These are phyloP conservation scores for Dactylellina haptotyla DNA, from an alignment of 2,329 filamentous ascomycete genomes.

Conservation along the genomic window DNA sequence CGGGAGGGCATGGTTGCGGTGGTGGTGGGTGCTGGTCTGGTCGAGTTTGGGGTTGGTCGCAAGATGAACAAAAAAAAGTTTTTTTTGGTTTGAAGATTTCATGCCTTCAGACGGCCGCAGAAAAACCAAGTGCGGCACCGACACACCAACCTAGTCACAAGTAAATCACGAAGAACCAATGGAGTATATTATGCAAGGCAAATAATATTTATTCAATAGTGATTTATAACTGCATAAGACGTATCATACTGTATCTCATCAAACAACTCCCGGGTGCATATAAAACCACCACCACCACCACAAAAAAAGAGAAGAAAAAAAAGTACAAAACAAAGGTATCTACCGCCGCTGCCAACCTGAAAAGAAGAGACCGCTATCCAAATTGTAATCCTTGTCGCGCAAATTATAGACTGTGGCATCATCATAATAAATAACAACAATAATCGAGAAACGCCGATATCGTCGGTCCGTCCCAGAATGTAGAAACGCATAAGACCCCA, in stretches of 20 bases:
- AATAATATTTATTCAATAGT: background rate
- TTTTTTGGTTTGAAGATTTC: background rate
- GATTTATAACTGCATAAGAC: background rate
- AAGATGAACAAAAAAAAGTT: constrained; percentile 10
- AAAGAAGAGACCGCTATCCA: constrained; percentile 12
- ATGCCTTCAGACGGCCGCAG: constrained; percentile 13
- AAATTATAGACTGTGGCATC: constrained; percentile 29
- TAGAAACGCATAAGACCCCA: constrained; percentile 37
- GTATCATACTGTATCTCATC: too few species aligned
- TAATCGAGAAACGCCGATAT: constrained; percentile 54
- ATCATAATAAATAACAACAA: constrained; percentile 20
- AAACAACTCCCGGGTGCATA: too few species aligned
- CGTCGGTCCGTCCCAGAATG: constrained; percentile 42
- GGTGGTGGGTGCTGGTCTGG: background rate
- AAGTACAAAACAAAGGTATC: too few species aligned
- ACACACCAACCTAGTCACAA: background rate
- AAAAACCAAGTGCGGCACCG: constrained; percentile 14
- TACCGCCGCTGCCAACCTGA: constrained; percentile 17
- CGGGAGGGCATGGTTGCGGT: constrained; percentile 39
- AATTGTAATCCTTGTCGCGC: constrained; percentile 19
- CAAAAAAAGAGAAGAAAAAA: too few species aligned
- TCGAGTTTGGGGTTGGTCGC: background rate
- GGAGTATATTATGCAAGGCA: background rate
- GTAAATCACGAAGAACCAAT: background rate
- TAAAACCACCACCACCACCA: too few species aligned